These are phyloP conservation scores for Ceriops tagal DNA, from an alignment of 345 rosid genomes.

Conservation along the genomic window DNA sequence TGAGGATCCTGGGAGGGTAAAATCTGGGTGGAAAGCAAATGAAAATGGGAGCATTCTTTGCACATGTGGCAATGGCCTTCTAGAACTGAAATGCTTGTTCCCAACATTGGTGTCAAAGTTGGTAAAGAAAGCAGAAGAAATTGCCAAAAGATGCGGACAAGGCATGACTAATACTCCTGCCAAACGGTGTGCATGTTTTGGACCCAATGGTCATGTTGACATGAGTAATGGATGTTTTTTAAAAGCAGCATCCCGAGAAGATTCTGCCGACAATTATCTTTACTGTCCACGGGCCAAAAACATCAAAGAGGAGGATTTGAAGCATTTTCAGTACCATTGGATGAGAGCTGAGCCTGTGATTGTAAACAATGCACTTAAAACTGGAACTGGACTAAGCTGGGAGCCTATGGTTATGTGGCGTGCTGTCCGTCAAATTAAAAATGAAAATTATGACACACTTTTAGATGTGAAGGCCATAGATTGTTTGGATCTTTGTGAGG, in stretches of 20 bases:
- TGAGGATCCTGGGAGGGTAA: slow-evolving; percentile 1
- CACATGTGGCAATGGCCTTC: slow-evolving; percentile 42
- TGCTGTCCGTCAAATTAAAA: slow-evolving; percentile 48
- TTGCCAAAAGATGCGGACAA: slow-evolving; percentile 5
- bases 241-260: slow-evolving; percentile 58
- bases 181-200: slow-evolving; percentile 43
- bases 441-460: slow-evolving; percentile 32
- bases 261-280: slow-evolving; percentile 46
- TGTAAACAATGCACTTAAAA: slow-evolving; percentile 51
- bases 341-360: slow-evolving; percentile 64
- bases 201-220: slow-evolving; percentile 31
- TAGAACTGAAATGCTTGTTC: slow-evolving; percentile 43
- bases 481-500: slow-evolving; percentile 60
- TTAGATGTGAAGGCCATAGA: slow-evolving; percentile 49
- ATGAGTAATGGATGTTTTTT: slow-evolving; percentile 19
- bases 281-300: slow-evolving; percentile 49
- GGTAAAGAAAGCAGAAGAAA: slow-evolving; percentile 32
- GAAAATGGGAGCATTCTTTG: slow-evolving; percentile 53
- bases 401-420: slow-evolving; percentile 84
- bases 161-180: slow-evolving; percentile 2
- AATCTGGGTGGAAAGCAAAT: slow-evolving; percentile 45
- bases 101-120: slow-evolving; percentile 38
- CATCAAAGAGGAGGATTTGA: slow-evolving; percentile 31
- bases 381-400: slow-evolving; percentile 71
- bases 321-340: slow-evolving; percentile 77